phyloP scores from a whole-genome alignment of 164 flowering plant species.

The Cinnamomum micranthum region DNA sequence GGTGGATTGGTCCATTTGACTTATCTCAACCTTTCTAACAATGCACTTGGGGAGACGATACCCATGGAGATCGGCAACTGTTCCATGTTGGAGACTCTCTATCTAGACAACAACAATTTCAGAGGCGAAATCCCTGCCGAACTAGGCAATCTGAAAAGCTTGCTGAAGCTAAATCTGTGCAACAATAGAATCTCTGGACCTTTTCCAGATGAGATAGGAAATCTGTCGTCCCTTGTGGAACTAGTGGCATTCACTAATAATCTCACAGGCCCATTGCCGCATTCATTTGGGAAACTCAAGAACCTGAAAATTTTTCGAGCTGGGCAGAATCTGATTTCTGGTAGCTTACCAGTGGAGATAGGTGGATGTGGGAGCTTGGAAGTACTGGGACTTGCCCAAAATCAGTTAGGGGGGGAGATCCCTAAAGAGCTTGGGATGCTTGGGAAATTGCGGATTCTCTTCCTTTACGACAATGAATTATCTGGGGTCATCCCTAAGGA shows the following conservation, averaged over 20 bases:
- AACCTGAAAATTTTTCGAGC: constrained; percentile 66
- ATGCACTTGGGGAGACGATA: constrained; percentile 50
- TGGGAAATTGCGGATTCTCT: constrained; percentile 41
- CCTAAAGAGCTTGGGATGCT: constrained; percentile 81
- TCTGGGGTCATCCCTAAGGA: constrained; percentile 74
- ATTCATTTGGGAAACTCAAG: constrained; percentile 68
- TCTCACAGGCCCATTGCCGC: constrained; percentile 69
- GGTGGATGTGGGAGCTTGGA: constrained; percentile 54
- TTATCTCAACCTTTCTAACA: constrained; percentile 52
- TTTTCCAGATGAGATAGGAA: constrained; percentile 72
- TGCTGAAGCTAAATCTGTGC: constrained; percentile 46
- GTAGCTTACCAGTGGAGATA: constrained; percentile 65
- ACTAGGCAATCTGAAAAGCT: constrained; percentile 27
- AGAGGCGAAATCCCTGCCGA: constrained; percentile 40
- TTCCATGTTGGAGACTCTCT: constrained; percentile 39
- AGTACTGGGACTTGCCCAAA: constrained; percentile 82
- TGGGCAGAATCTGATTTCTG: constrained; percentile 78
- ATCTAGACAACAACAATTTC: constrained; percentile 48
- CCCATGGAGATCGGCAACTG: constrained; percentile 83
- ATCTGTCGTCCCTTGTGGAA: constrained; percentile 47
- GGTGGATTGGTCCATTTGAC: constrained; percentile 48
- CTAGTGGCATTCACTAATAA: constrained; percentile 75
- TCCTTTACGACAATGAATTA: constrained; percentile 66
- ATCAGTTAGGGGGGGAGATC: constrained; percentile 51
- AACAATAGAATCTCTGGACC: constrained; percentile 69